Evolutionary conservation across 495 filamentous ascomycete species (phyloP).

Genomic region (Clohesyomyces aquaticus): DNA sequence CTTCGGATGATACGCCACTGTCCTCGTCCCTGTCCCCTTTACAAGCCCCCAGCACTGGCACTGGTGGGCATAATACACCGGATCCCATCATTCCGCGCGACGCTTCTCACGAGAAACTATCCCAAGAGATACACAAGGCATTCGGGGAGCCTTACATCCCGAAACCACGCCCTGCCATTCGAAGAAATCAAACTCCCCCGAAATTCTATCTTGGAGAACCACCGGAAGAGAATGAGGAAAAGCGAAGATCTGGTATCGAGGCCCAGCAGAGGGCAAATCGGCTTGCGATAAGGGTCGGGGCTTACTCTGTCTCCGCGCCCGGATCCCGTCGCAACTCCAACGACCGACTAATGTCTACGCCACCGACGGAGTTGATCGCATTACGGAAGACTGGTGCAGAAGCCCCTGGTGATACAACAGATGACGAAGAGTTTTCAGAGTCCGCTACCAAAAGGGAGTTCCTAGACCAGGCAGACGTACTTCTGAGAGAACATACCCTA

Average conservation of each 20-base stretch:
- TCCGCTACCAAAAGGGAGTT: constrained; percentile 10
- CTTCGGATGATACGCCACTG: not conserved
- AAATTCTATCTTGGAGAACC: constrained; percentile 26
- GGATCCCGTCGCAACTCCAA: constrained; percentile 34
- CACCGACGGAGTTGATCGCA: constrained; percentile 9
- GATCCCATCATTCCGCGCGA: constrained; percentile 13
- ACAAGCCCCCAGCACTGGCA: not conserved
- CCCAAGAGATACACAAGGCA: constrained; percentile 30
- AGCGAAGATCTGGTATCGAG: constrained; percentile 30
- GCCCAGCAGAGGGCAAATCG: constrained; percentile 35
- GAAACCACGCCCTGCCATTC: constrained; percentile 37
- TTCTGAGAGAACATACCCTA: constrained; percentile 30
- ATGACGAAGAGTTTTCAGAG: constrained; percentile 29
- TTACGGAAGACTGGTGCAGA: constrained; percentile 8
- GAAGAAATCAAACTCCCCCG: constrained; percentile 34
- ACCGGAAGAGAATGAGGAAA: constrained; percentile 22
- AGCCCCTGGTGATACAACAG: constrained; percentile 5
- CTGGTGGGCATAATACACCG: constrained; percentile 15
- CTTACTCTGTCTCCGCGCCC: constrained; percentile 33
- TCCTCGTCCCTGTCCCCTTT: constrained; percentile 1
- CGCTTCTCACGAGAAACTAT: constrained; percentile 33
- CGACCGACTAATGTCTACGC: constrained; percentile 14
- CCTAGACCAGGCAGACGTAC: constrained; percentile 23
- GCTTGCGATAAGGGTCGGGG: constrained; percentile 29
- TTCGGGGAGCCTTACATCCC: constrained; percentile 28